Conservation (phyloP, 2,329 filamentous ascomycete genomes). For the Zymoseptoria tritici region DNA sequence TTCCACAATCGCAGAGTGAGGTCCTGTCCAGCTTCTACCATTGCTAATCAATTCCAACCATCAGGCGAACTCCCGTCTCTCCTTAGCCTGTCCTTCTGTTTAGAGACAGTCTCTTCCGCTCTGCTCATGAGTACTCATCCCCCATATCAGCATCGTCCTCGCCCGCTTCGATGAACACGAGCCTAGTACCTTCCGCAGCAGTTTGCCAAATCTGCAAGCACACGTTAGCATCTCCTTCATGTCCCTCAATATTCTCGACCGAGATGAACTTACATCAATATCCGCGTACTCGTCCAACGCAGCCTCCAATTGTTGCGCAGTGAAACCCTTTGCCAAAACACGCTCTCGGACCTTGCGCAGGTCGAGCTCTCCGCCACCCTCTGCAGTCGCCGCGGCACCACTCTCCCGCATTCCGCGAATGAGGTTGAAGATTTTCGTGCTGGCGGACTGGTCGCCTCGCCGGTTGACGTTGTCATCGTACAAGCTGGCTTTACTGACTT, state of each 20-base stretch:
- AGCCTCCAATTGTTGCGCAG: slow-evolving; percentile 80
- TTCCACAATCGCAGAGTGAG: background rate
- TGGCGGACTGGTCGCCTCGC: slow-evolving; percentile 64
- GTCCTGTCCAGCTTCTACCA: background rate
- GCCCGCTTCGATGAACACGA: slow-evolving; percentile 49
- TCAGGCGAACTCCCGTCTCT: slow-evolving; percentile 1
- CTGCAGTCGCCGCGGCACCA: slow-evolving; percentile 70
- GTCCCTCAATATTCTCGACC: background rate
- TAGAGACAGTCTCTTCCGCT: background rate
- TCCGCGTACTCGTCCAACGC: slow-evolving; percentile 84
- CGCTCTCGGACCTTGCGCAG: slow-evolving; percentile 83
- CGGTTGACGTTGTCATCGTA: slow-evolving; percentile 61
- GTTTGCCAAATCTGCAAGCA: slow-evolving; percentile 46
- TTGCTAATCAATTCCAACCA: slow-evolving; percentile 8
- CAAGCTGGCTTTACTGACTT: slow-evolving; percentile 87
- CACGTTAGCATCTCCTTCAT: slow-evolving; percentile 25
- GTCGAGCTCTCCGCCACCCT: slow-evolving; percentile 71
- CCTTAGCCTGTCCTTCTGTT: background rate
- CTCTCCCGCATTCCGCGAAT: slow-evolving; percentile 81
- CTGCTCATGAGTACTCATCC: slow-evolving; percentile 25
- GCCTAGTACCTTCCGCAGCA: slow-evolving; percentile 45
- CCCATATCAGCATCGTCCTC: slow-evolving; percentile 35
- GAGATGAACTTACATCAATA: slow-evolving; percentile 66
- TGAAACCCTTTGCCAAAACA: slow-evolving; percentile 94
- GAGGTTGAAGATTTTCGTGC: slow-evolving; percentile 88